Base-by-base conservation (phyloP, 305 asterid genomes). In the Fraxinus greggii region DNA sequence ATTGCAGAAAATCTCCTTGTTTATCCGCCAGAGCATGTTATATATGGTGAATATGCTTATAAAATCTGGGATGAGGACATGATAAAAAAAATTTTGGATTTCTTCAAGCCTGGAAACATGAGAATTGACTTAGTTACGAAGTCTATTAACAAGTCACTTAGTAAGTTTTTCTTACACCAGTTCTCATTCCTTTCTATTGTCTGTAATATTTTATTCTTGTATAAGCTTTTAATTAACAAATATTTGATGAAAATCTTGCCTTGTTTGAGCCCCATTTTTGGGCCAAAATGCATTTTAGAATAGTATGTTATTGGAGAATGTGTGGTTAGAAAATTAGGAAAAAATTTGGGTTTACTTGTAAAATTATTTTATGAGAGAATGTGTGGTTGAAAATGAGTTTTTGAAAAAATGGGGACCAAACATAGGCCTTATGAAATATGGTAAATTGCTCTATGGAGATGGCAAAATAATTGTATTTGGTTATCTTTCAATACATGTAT, bases 101-200 rank as follows among this genome's bases (percentile, higher is more conserved):
- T 88, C 90, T 93, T 94, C 93, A 89, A 81, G 88, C 98, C 98
- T 54, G 93, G 92, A 83, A 96, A 96, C 91, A 96, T 96, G 99
- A 90, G 99, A 88, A 92, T 92, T 77, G 99, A 96, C 79, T 3
- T 96, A 31, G 86, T 90, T 78, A 91, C 98, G 51, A 96, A 94
- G 89, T 89, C 94, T 73, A 78, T 92, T 65, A 86, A 93, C 89
- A 90, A 90, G 76, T 86, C 94, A 74, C 82, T 79, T 69, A 93
- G 99, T 96, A 87, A 85, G 85, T 69, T 72, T 72, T 81, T 31
- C 78, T 9, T 77, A 28, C 24, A 45, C 42, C 63, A 36, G 32
- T 56, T 56, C 3, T 88, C 56, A 61, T n/a, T 72, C 42, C 40
- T 32, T 82, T 36, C 83, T 78, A 12, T 83, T 8, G 40, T 76